Base-by-base conservation (phyloP, 2,329 filamentous ascomycete genomes). In the Cryphonectria radicalis region DNA sequence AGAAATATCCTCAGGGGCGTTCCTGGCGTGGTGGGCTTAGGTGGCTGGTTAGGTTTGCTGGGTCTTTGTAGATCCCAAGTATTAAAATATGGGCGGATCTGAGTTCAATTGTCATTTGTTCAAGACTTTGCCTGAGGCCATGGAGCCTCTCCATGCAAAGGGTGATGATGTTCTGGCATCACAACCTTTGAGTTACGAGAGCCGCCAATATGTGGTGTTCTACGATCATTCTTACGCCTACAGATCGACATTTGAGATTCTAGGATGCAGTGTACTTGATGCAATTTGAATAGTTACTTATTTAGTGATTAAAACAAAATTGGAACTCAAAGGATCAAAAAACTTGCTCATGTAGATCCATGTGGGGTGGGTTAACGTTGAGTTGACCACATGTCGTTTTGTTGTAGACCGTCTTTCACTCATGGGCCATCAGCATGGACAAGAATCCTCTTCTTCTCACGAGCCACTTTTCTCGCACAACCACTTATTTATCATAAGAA, bases 1-100 rank as follows among this genome's bases (percentile, higher is more conserved):
- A 73, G 71, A 71, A 68, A 73, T 73, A 73, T 73, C 71, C 71
- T 72, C 71, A 66, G 70, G 57, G 71, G 71, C 71, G 71, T 73
- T 73, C 65, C 46, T 64, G 71, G 71, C 71, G 71, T 71, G 71
- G 66, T 42, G 50, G 35, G 17, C 40, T 22, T 40, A 28, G 37
- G 66, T 43, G 50, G 55, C 55, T 67, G n/a, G 53, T n/a, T 67
- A 59, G 28, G 46, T 60, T 59, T 67, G 66, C 53, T 59, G 53
- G 40, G 37, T 19, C 62, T 42, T 4, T 64, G 8, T 28, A 19
- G 62, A 19, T 64, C 43, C 25, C 25, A 32, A 22, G 14, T 32
- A 22, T 64, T 4, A 64, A 64, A 64, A 46, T 22, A 19, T 2
- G 22, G 62, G 62, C n/a, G 62, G 40, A 64, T 64, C 3, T 42